Percentiles rank a stretch among this genome's conserved stretches.
phyloP scores from a whole-genome alignment of 2,329 filamentous ascomycete genomes.

The Eurotiales sp. region DNA sequence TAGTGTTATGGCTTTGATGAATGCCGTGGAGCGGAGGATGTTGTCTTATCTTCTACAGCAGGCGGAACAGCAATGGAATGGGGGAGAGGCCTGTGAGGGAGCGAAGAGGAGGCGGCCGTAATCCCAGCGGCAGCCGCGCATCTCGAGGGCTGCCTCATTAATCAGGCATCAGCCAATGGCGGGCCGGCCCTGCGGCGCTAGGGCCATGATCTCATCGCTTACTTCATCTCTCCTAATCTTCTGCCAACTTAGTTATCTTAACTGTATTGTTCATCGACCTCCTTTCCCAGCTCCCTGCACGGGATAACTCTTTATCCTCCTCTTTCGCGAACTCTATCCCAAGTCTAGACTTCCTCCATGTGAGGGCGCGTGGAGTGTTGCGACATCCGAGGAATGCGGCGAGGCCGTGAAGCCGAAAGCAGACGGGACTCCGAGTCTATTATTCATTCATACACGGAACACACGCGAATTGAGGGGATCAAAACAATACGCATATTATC shows the following conservation, averaged over 20 bases:
- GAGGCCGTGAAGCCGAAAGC: neutral
- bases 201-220: neutral
- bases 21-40: too few species aligned
- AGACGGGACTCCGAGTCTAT: constrained; percentile 4
- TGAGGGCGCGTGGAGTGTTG: constrained; percentile 8
- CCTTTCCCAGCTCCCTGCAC: neutral
- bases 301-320: constrained; percentile 1
- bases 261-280: constrained; percentile 2
- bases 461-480: neutral
- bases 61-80: too few species aligned
- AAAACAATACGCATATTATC: too few species aligned
- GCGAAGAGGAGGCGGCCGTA: neutral
- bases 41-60: too few species aligned
- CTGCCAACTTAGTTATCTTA: too few species aligned
- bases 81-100: neutral
- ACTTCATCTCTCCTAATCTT: neutral
- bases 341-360: constrained; percentile 6
- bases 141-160: constrained; percentile 10
- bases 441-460: neutral
- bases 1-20: too few species aligned
- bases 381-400: constrained; percentile 11
- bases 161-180: constrained; percentile 1
- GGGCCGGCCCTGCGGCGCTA: neutral
- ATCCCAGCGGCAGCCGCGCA: constrained; percentile 6
- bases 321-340: neutral